These are phyloP conservation scores for Kwoniella dendrophila DNA, from an alignment of 768 basidiomycete genomes.

Conservation along the genomic window DNA sequence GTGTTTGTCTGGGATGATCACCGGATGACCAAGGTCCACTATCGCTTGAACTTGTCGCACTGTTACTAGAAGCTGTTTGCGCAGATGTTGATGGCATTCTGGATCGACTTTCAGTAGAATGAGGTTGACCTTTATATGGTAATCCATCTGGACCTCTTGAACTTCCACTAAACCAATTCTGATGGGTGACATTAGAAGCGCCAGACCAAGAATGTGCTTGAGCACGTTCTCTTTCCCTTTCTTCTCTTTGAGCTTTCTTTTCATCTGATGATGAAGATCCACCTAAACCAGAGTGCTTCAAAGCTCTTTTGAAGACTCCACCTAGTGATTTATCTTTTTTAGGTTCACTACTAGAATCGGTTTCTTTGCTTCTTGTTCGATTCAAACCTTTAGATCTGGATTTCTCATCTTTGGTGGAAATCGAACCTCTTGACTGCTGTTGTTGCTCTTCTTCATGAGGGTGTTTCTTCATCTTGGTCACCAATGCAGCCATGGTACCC, in stretches of 20 bases:
- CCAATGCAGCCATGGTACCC: conserved; percentile 7
- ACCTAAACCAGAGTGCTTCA: conserved; percentile 26
- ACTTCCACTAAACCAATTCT: conserved; percentile 18
- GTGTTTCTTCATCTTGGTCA: conserved; percentile 28
- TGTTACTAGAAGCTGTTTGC: conserved; percentile 15
- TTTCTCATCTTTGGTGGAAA: conserved; percentile 16
- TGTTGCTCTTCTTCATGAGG: conserved; percentile 1
- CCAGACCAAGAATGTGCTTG: conserved; percentile 52
- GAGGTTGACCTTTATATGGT: conserved; percentile 5
- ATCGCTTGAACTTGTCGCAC: conserved; percentile 19
- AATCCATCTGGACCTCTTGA: conserved; percentile 12
- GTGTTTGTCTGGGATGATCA: conserved; percentile 4
- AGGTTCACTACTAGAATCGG: conserved; percentile 13
- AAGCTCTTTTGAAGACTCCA: conserved; percentile 46
- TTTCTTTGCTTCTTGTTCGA: conserved; percentile 28
- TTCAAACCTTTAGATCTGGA: conserved; percentile 4
- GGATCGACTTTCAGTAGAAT: neutral
- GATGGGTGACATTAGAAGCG: conserved; percentile 15
- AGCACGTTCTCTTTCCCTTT: conserved; percentile 44
- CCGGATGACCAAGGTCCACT: conserved; percentile 16
- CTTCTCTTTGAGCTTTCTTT: conserved; percentile 37
- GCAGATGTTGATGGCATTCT: conserved; percentile 4
- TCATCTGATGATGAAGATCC: conserved; percentile 28
- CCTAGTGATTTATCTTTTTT: conserved; percentile 44
- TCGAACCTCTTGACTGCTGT: neutral